Conservation (phyloP, 148 eudicot species). For the Persicaria maculosa region DNA sequence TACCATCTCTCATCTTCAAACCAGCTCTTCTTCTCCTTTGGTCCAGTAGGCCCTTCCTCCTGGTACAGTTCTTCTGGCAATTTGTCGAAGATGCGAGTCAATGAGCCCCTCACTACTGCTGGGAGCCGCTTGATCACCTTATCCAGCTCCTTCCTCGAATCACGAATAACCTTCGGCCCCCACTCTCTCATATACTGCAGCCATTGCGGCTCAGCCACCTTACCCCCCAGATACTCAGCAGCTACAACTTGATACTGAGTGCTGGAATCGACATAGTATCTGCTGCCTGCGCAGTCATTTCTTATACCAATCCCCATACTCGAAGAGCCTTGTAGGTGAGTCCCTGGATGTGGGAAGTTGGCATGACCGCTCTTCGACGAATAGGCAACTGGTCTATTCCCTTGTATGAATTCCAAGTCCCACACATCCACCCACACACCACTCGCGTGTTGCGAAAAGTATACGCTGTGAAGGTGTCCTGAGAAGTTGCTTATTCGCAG, state of each 20-base stretch:
- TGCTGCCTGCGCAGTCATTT: conserved; percentile 27
- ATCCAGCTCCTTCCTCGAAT: conserved; percentile 19
- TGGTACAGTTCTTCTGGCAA: conserved; percentile 22
- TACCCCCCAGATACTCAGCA: conserved; percentile 16
- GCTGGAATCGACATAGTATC: conserved; percentile 21
- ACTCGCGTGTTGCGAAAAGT: conserved; percentile 29
- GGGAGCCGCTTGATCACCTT: conserved; percentile 13
- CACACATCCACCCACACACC: conserved; percentile 30
- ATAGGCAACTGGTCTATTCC: conserved; percentile 26
- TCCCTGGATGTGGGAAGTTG: conserved; percentile 22
- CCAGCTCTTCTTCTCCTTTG: conserved; percentile 32
- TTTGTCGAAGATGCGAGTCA: conserved; percentile 13
- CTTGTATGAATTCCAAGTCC: conserved; percentile 19
- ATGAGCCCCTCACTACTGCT: conserved; percentile 13
- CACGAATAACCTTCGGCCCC: conserved; percentile 29
- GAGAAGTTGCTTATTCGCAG: conserved; percentile 33
- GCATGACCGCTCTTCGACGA: conserved; percentile 35
- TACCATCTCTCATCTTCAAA: conserved; percentile 22
- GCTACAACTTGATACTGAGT: conserved; percentile 20
- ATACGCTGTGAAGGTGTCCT: conserved; percentile 22
- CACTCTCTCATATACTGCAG: conserved; percentile 28
- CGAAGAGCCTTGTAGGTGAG: conserved; percentile 24
- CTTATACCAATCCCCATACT: conserved; percentile 23
- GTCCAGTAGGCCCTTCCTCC: conserved; percentile 35
- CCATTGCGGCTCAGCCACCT: conserved; percentile 26